Evolutionary conservation across 2,329 filamentous ascomycete genomes (phyloP).

Genomic region (Fusarium brevicatenulatum): DNA sequence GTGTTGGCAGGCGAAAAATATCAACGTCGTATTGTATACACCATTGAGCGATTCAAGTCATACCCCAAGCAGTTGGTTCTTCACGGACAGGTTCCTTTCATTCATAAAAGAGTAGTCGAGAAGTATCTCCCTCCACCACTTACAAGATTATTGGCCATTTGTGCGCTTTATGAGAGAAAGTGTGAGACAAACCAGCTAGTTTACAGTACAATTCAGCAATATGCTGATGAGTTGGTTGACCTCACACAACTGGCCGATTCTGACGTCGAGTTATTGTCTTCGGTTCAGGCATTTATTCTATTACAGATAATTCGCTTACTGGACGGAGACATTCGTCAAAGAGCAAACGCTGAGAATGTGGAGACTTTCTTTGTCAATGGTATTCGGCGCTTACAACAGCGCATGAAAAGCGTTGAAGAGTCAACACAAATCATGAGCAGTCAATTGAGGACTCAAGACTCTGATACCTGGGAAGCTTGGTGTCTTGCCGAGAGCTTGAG

Average conservation of each 20-base stretch:
- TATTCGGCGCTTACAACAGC: neutral
- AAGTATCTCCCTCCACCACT: neutral
- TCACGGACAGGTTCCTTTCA: neutral
- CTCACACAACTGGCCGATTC: neutral
- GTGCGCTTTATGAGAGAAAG: neutral
- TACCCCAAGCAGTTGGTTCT: neutral
- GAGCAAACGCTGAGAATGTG: neutral
- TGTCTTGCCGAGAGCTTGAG: neutral
- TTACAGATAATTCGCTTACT: neutral
- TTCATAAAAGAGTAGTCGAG: neutral
- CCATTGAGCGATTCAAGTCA: neutral
- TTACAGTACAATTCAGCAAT: neutral
- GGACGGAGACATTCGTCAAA: neutral
- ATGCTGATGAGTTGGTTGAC: neutral
- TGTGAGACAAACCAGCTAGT: neutral
- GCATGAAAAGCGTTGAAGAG: neutral
- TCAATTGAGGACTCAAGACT: neutral
- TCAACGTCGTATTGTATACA: neutral
- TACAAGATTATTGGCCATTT: neutral
- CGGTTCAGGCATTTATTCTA: neutral
- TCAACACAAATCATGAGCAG: neutral
- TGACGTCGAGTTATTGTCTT: neutral
- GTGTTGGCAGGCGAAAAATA: neutral
- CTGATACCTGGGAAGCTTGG: neutral
- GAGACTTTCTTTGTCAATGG: neutral